Conservation (phyloP, 2,329 filamentous ascomycete genomes). For the Apiospora arundinis region DNA sequence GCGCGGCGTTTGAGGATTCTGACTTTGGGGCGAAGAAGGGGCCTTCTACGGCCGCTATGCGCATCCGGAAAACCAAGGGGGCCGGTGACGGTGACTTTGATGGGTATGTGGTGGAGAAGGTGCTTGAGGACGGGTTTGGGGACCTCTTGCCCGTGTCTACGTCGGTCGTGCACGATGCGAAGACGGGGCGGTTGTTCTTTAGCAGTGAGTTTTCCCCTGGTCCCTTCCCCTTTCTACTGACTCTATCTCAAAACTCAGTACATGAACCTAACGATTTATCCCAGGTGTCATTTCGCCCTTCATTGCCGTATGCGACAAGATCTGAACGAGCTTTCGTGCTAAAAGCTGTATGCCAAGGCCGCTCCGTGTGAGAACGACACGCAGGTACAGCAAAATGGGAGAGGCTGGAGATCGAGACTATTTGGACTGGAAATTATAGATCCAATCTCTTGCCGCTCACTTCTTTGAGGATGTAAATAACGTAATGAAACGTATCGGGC, state of each 20-base stretch:
- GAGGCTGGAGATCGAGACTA: too few species aligned
- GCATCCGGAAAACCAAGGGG: conserved; percentile 30
- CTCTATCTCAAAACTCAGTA: neutral
- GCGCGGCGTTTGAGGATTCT: conserved; percentile 30
- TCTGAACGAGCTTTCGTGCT: too few species aligned
- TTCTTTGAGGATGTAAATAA: too few species aligned
- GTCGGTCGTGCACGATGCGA: conserved; percentile 36
- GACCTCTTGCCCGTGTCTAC: conserved; percentile 36
- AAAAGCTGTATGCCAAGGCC: too few species aligned
- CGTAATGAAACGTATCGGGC: too few species aligned
- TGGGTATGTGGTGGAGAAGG: conserved; percentile 33
- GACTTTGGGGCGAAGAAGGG: conserved; percentile 23
- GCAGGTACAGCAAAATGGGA: too few species aligned
- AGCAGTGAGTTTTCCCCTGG: conserved; percentile 27
- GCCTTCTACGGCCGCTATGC: conserved; percentile 30
- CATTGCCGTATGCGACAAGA: conserved; percentile 33
- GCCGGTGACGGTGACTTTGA: conserved; percentile 19
- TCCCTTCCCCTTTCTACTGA: neutral
- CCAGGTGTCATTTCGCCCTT: conserved; percentile 32
- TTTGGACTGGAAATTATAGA: too few species aligned
- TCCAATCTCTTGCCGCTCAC: too few species aligned
- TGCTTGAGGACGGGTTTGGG: conserved; percentile 35
- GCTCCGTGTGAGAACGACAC: too few species aligned
- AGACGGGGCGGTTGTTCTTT: conserved; percentile 37
- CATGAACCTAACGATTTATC: too few species aligned